Evolutionary conservation across 2,329 filamentous ascomycete species (phyloP), one percentile per base, ranked within the genome.

Genomic region (Purpureocillium lavendulum): DNA sequence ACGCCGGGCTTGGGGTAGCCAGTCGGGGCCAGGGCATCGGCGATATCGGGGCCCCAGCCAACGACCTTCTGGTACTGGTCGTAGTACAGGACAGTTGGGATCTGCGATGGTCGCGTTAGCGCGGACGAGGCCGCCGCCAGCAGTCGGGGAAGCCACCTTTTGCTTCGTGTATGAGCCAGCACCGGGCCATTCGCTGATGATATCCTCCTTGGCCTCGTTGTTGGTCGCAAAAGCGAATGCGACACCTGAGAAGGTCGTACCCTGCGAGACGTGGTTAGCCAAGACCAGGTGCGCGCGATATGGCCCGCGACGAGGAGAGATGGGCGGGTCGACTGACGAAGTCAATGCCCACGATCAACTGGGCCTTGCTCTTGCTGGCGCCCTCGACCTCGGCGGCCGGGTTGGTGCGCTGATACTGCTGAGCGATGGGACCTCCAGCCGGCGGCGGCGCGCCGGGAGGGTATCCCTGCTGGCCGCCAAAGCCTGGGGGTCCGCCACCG

Each of bases 41-140:
- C 87, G 54, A 97, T 97, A 71, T 98, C 92, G 41, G 90, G 89
- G 46, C 92, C 92, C 92, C 92, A 98, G 53, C 92, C 92, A n/a
- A 97, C 92, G 36, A 98, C 92, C 65, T 97, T 96, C 59, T 98
- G 92, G 64, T 96, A 95, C 66, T 97, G 90, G 60, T 98, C 92
- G 60, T 98, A 98, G 71, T 98, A 98, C 45, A 98, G 77, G n/a
- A 98, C 92, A 12, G 92, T 97, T 13, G 92, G 92, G 53, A 98
- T 97, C 92, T 94, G 56, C 9, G 34, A 16, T 16, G 26, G 18
- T n/a, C 11, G 16, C 7, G 37, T 15, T 29, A 32, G 30, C 12
- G 18, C 13, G 12, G 26, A n/a, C 15, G 13, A 10, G 12, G 21
- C 21, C 21, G 10, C 10, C 6, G 5, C 21, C 21, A 26, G 10